phyloP scores from a whole-genome alignment of 2,329 filamentous ascomycete species.

The Phyllosticta capitalensis region DNA sequence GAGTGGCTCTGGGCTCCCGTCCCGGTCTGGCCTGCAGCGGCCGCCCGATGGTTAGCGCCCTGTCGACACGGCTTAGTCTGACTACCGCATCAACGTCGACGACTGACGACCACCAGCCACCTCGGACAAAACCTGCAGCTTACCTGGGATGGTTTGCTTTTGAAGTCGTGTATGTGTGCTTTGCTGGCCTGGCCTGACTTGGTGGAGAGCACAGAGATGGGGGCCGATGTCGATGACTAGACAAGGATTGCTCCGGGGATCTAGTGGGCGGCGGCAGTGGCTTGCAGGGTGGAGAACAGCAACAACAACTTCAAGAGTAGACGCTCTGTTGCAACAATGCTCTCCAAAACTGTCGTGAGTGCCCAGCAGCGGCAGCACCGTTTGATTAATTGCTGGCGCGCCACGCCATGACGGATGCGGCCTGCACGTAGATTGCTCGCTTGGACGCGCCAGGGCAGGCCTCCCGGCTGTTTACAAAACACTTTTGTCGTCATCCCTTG shows the following conservation, averaged over 20 bases:
- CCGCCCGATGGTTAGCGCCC: neutral
- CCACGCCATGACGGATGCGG: slow-evolving; percentile 2
- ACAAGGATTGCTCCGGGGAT: neutral
- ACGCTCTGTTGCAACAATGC: too few relatives aligned
- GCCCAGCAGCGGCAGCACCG: too few relatives aligned
- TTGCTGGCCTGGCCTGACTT: too few relatives aligned
- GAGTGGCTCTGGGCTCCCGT: neutral
- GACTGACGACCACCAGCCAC: too few relatives aligned
- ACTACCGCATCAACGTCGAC: too few relatives aligned
- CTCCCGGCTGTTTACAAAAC: slow-evolving; percentile 2
- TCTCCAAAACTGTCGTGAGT: neutral
- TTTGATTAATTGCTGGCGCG: slow-evolving; percentile 8
- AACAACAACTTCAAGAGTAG: neutral
- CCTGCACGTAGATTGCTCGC: slow-evolving; percentile 5
- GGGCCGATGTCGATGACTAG: neutral
- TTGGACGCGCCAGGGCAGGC: too few relatives aligned
- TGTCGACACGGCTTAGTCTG: too few relatives aligned
- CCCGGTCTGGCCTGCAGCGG: neutral
- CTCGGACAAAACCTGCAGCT: too few relatives aligned
- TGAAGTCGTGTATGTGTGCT: too few relatives aligned
- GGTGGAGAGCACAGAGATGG: too few relatives aligned
- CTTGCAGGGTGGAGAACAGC: neutral
- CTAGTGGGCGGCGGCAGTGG: neutral
- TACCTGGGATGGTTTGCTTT: too few relatives aligned
- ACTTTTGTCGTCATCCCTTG: neutral